Percentiles rank a stretch among this genome's conserved stretches.
These are phyloP conservation scores for Echites panduratus DNA, from an alignment of 257 asterid genomes.

Conservation along the genomic window DNA sequence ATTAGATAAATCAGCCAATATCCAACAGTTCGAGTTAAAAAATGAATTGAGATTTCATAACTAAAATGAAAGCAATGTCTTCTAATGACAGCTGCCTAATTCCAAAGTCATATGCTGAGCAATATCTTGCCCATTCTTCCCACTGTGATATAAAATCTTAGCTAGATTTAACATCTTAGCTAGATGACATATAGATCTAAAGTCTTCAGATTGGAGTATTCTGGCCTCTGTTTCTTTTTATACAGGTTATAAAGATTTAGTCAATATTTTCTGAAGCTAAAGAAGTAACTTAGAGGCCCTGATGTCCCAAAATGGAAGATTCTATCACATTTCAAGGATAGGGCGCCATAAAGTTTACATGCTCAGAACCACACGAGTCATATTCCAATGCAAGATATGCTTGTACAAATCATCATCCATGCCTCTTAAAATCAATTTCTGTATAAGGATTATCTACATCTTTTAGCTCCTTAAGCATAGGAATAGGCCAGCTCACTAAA, in stretches of 20 bases:
- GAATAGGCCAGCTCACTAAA: not conserved
- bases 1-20: not conserved
- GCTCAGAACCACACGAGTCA: not conserved
- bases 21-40: not conserved
- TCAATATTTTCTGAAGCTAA: not conserved
- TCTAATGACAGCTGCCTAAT: not conserved
- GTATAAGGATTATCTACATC: not conserved
- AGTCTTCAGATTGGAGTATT: not conserved
- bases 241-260: not conserved
- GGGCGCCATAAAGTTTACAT: not conserved
- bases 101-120: not conserved
- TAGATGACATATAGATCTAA: not conserved
- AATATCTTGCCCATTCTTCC: not conserved
- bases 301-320: not conserved
- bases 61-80: not conserved
- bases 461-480: not conserved
- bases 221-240: not conserved
- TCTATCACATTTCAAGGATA: not conserved
- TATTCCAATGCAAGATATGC: not conserved
- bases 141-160: not conserved
- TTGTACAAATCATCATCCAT: not conserved
- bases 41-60: not conserved
- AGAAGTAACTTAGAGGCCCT: not conserved
- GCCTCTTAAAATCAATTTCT: not conserved
- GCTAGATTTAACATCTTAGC: not conserved